phyloP scores from a whole-genome alignment of 1,284 basidiomycete genomes.

The Tilletia walkeri region DNA sequence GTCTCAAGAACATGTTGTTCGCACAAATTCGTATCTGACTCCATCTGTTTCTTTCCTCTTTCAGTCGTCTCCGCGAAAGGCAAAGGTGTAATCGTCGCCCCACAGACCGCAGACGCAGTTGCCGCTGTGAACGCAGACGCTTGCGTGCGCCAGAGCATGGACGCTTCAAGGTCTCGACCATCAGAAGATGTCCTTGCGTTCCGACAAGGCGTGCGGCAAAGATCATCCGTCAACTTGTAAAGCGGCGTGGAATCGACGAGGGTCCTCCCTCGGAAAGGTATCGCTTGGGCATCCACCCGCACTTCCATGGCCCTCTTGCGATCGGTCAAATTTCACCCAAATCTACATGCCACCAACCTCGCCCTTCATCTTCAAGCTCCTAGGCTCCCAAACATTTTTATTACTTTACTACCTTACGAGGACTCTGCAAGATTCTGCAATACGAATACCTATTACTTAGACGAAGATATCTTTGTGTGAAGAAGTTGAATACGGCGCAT shows the following conservation, averaged over 20 bases:
- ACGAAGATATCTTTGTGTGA: no score
- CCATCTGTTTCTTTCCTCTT: neutral
- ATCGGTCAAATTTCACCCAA: neutral
- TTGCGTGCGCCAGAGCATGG: constrained; percentile 13
- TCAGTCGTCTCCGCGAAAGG: constrained; percentile 23
- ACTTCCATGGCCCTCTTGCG: neutral
- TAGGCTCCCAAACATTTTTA: no score
- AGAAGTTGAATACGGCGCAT: no score
- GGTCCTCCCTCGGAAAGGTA: no score
- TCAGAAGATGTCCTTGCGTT: constrained; percentile 8
- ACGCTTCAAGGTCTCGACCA: neutral
- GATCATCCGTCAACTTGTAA: neutral
- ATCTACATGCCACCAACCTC: no score
- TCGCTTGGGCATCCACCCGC: no score
- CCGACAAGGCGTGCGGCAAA: constrained; percentile 4
- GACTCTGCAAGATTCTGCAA: no score
- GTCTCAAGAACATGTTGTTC: neutral
- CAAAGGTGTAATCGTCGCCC: constrained; percentile 22
- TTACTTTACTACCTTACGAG: no score
- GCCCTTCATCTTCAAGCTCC: no score
- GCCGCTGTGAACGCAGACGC: constrained; percentile 14
- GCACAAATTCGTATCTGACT: no score
- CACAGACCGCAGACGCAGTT: constrained; percentile 9
- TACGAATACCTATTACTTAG: no score
- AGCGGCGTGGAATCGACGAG: no score